Percentiles rank a stretch among this genome's conserved stretches.
Evolutionary conservation across 148 eudicot genomes (phyloP).

Genomic region (Hydrangea macrophylla): DNA sequence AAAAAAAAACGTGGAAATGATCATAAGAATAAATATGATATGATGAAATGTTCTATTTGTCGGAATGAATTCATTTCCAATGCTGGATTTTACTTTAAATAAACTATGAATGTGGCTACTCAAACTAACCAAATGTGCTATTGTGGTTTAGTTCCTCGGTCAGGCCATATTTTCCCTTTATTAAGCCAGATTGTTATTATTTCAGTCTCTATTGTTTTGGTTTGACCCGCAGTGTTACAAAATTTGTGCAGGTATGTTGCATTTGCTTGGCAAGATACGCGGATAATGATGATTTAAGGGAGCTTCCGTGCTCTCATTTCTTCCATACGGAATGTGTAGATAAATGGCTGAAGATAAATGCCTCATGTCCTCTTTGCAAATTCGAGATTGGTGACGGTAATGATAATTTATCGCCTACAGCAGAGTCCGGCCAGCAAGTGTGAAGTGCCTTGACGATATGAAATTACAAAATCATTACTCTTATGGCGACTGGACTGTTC

Average conservation of each 20-base stretch:
- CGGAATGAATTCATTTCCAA: too few relatives aligned
- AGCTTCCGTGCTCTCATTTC: constrained; percentile 76
- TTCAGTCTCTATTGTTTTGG: not conserved
- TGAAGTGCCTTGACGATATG: constrained; percentile 4
- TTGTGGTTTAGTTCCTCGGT: not conserved
- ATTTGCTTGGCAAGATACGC: constrained; percentile 64
- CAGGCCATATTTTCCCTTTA: not conserved
- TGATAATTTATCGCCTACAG: constrained; percentile 24
- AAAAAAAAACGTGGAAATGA: too few relatives aligned
- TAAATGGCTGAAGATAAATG: constrained; percentile 77
- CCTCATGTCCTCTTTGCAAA: constrained; percentile 80
- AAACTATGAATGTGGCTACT: too few relatives aligned
- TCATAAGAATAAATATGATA: too few relatives aligned
- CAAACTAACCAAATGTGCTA: too few relatives aligned
- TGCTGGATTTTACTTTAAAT: too few relatives aligned
- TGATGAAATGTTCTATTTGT: too few relatives aligned
- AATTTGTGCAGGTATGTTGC: constrained; percentile 56
- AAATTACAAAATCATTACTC: not conserved
- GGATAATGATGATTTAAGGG: constrained; percentile 64
- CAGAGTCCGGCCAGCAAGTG: constrained; percentile 35
- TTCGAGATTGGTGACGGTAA: constrained; percentile 40
- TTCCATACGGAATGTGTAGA: constrained; percentile 74
- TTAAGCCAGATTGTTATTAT: too few relatives aligned
- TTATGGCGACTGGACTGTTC: not conserved
- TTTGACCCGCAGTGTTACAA: constrained; percentile 3